Evolutionary conservation across 805 yeast species (phyloP), one percentile per base, ranked within the genome.

Genomic region (Wickerhamomyces subpelliculosus): DNA sequence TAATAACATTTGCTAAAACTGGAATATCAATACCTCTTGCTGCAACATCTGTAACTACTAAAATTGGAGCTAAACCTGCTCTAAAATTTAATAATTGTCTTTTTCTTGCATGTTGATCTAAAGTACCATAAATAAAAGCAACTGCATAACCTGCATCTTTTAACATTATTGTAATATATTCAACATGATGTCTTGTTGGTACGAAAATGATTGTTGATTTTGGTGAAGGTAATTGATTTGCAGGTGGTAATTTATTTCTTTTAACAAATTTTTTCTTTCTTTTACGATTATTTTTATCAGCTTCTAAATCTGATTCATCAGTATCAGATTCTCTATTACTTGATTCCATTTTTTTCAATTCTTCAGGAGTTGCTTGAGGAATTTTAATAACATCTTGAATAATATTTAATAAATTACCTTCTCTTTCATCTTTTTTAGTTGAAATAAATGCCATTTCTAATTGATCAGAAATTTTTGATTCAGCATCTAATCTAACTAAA

Each of bases 21-120:
- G 98, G 98, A 47, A 93, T 86, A 76, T 94, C 99, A 44, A 93
- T 88, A 79, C 98, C 98, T 69, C 98, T 81, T 2, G 98, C 98
- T 20, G 96, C 96, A 46, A 86, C 97, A 68, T 93, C 98, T 1
- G 98, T 93, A 39, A 93, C 99, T 9, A 93, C 97, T 58, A 93
- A 62, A n/a, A 93, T 59, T 23, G 84, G 78, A 5, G 96, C 78
- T 33, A 84, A 67, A 1, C 97, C 98, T 2, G 80, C 68, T 51
- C 96, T 70, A 62, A 93, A 93, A 49, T 87, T 80, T 54, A 81
- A 73, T 36, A 93, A 66, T 57, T 93, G 97, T 49, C 84, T 81
- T 43, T 81, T 80, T 71, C 99, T 81, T 1, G 98, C 98, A 50
- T 78, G 81, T 57, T 93, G 98, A 62, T 93, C 97, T 44, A 93